Evolutionary conservation across 129 eudicot genomes (phyloP), one percentile per base, ranked within the genome.

Genomic region (Tagetes erecta): DNA sequence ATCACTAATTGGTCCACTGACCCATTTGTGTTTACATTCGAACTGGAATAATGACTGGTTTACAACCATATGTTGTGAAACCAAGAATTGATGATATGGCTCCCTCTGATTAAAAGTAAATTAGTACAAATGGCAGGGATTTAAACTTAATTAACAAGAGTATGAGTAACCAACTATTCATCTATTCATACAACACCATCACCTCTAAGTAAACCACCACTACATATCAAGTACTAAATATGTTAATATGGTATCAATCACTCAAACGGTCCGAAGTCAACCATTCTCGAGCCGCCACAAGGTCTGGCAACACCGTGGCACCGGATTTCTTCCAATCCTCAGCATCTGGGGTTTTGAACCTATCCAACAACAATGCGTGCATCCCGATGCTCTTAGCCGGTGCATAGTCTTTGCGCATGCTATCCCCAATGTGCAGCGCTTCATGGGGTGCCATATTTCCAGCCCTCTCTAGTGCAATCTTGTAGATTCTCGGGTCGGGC

Each of bases 341-440:
- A 10, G 97, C 97, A 84, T 92, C 96, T 0, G 91, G 91, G 9
- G 83, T 92, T 53, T 87, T 85, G 65, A 95, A 95, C 68, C 99
- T 72, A 79, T 95, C 99, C 76, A 95, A 80, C 76, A 95, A 70
- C 53, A 95, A 69, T 1, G 94, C 97, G 64, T 95, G 97, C 99
- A 95, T 95, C 13, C 99, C 99, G 34, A 91, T 78, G 69, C 96
- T 87, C 78, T 78, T 91, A 11, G 99, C 97, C 1, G 99, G 99
- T 46, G 83, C 45, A n/a, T 91, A 91, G 63, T 95, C 99, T 78
- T 95, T 88, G 4, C 96, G 90, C 83, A 88, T 79, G 88, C 99
- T 95, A 64, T 95, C 99, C 38, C 99, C 97, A 42, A 95, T 95
- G 78, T 95, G 99, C 56, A 91, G 81, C 51, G 85, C 80, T 78